phyloP scores from a whole-genome alignment of 1,139 yeast species.

The Saccharomycopsis phalli region DNA sequence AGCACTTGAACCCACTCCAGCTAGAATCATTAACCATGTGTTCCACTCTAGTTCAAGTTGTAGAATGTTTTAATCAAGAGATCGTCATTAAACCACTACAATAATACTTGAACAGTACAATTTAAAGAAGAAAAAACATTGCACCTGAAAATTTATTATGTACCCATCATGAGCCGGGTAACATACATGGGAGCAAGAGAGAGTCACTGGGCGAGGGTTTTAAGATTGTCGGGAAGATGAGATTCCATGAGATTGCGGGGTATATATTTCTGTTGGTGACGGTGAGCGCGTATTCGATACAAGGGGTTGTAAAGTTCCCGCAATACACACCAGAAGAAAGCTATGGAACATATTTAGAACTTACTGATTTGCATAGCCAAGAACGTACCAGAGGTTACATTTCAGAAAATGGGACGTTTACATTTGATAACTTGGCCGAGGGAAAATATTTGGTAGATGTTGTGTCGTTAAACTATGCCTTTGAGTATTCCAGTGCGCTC shows the following conservation, averaged over 20 bases:
- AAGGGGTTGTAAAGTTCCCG: conserved; percentile 12
- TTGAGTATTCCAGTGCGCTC: conserved; percentile 7
- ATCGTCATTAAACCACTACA: conserved; percentile 19
- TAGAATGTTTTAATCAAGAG: conserved; percentile 16
- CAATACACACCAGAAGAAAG: conserved; percentile 9
- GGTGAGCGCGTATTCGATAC: conserved; percentile 2
- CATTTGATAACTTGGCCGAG: conserved; percentile 2
- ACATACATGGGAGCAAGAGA: background rate
- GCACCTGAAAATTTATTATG: background rate
- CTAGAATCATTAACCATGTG: conserved; percentile 12
- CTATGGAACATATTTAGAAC: conserved; percentile 10
- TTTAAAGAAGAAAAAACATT: conserved; percentile 7
- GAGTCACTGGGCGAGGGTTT: background rate
- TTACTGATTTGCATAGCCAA: conserved; percentile 7
- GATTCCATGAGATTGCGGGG: background rate
- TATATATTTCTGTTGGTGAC: background rate
- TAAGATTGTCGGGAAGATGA: no score
- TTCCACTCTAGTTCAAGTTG: conserved; percentile 18
- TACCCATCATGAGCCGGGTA: background rate
- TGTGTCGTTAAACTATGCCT: conserved; percentile 7
- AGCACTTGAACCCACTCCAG: conserved; percentile 19
- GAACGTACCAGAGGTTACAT: background rate
- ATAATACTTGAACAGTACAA: conserved; percentile 19
- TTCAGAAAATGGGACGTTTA: conserved; percentile 11
- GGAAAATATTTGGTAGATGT: conserved; percentile 16